Evolutionary conservation across 805 yeast species (phyloP), one percentile per base, ranked within the genome.

Genomic region (Metschnikowia bowlesiae): DNA sequence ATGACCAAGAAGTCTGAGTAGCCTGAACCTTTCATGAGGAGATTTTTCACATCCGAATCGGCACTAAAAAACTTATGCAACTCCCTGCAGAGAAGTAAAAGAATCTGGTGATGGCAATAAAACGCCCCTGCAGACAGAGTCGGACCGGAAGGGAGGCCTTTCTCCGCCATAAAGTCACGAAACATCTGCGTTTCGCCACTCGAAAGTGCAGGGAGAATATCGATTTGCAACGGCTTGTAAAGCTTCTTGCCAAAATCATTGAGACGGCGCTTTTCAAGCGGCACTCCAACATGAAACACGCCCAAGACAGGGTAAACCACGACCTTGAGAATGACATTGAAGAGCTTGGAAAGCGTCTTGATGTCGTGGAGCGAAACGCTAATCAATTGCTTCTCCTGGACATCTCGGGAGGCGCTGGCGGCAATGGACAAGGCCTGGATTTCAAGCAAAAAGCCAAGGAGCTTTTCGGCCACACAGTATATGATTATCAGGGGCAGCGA

Each of bases 291-390:
- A 2, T 78, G 78, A 8, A 68, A 72, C 1, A 63, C 51, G 0
- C 83, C 79, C 0, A 89, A 53, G 46, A 80, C 78, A 0, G 90
- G 81, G 56, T 85, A 85, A 0, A 92, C 73, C 0, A 96, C 91
- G 55, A 83, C 85, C 1, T 85, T 66, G 0, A 90, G 80, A 1
- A 91, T 71, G 9, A 85, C 51, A 54, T 84, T 85, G 16, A 86
- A 65, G 40, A 92, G 62, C 22, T 75, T 78, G 34, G 86, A 84
- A 49, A 94, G 79, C 4, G 81, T 77, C 62, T 83, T 86, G 77
- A 92, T 83, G 63, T 94, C 98, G 59, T 89, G 90, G 8, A 92
- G 72, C 0, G 97, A 88, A 13, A 92, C 84, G 8, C 85, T 72
- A 9, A 87, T 73, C 45, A 79, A 55, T 44, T 68, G 62, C 39